Evolutionary conservation across 192 early-diverging fungal species (phyloP).

Genomic region (Backusella liffmaniae): DNA sequence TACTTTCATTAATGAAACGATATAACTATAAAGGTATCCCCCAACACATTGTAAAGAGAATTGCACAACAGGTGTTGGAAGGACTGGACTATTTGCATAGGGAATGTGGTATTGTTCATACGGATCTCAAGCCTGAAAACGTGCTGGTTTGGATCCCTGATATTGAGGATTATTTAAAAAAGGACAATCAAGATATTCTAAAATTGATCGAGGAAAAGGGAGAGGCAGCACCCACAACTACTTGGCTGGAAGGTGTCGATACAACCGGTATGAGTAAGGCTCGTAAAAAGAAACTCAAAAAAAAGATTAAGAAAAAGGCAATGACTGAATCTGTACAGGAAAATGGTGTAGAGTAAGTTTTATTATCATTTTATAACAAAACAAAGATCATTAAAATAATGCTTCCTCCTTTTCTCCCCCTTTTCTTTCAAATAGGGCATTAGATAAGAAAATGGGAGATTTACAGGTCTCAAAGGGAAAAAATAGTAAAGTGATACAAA

Average conservation of each 20-base stretch:
- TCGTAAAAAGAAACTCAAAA: constrained; percentile 58
- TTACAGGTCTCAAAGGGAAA: not conserved
- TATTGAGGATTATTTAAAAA: constrained; percentile 55
- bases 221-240: not conserved
- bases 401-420: not conserved
- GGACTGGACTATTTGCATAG: constrained; percentile 92
- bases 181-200: constrained; percentile 27
- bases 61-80: constrained; percentile 84
- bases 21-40: constrained; percentile 85
- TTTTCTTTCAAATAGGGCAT: not conserved
- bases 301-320: constrained; percentile 39
- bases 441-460: not conserved
- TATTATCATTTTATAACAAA: not conserved
- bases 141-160: constrained; percentile 86
- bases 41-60: constrained; percentile 78
- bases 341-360: not conserved
- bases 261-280: constrained; percentile 36
- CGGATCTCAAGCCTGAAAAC: constrained; percentile 97
- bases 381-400: not conserved
- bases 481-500: not conserved
- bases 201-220: not conserved
- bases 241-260: constrained; percentile 7
- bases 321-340: not conserved
- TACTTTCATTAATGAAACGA: constrained; percentile 82
- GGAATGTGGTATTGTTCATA: constrained; percentile 94